Evolutionary conservation across 352 stramenopile species (phyloP).

Genomic region (Phytophthora ramorum): DNA sequence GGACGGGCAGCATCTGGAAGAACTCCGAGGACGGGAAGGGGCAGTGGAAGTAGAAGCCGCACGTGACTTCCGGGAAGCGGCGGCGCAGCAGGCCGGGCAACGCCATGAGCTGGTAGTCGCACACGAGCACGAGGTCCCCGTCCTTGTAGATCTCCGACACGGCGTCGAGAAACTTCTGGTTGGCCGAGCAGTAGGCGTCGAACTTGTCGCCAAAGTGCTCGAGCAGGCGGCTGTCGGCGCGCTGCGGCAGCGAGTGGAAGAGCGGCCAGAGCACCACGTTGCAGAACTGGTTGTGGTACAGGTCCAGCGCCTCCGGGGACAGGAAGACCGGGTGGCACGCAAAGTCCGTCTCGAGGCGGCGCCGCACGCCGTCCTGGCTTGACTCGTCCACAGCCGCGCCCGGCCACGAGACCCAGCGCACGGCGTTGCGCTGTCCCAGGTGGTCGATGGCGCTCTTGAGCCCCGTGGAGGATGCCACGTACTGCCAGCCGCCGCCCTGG

Average conservation of each 20-base stretch:
- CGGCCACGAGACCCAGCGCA: constrained; percentile 92
- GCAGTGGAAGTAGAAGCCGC: constrained; percentile 91
- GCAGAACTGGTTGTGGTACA: constrained; percentile 92
- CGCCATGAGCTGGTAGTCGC: constrained; percentile 92
- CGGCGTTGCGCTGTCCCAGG: constrained; percentile 76
- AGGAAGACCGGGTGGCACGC: constrained; percentile 89
- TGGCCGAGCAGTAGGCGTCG: constrained; percentile 88
- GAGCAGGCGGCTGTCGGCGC: constrained; percentile 69
- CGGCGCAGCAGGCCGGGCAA: constrained; percentile 78
- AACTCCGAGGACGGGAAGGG: constrained; percentile 92
- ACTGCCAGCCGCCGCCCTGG: constrained; percentile 80
- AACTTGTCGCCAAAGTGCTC: constrained; percentile 90
- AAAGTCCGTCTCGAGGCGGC: constrained; percentile 83
- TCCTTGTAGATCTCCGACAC: constrained; percentile 87
- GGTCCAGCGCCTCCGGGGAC: constrained; percentile 71
- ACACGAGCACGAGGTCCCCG: constrained; percentile 88
- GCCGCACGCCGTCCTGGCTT: constrained; percentile 77
- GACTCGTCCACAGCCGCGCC: constrained; percentile 81
- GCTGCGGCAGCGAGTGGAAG: constrained; percentile 90
- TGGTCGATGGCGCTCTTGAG: constrained; percentile 84
- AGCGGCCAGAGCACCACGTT: constrained; percentile 92
- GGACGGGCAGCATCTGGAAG: constrained; percentile 89
- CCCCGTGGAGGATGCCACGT: constrained; percentile 65
- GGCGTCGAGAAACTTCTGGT: constrained; percentile 83
- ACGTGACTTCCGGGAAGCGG: constrained; percentile 80